Evolutionary conservation across 2,329 filamentous ascomycete genomes (phyloP).

Genomic region (Phyllosticta paracitricarpa): DNA sequence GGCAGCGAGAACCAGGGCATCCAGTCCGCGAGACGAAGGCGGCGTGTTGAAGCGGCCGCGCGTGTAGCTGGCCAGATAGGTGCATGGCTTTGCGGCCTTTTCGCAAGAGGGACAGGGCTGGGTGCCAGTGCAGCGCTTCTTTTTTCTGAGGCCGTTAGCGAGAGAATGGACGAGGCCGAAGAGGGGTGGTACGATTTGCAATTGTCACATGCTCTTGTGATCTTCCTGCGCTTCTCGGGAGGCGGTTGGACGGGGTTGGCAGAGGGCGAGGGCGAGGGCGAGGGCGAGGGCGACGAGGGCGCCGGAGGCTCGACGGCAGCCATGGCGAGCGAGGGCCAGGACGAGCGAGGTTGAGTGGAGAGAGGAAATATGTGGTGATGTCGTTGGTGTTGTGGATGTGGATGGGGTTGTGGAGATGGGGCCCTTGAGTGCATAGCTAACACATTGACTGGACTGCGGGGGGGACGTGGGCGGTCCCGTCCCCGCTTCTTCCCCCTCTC

Average conservation of each 20-base stretch:
- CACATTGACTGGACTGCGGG: too few species aligned
- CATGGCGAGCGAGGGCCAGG: neutral
- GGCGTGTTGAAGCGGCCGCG: conserved; percentile 9
- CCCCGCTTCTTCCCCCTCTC: too few species aligned
- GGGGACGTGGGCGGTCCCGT: too few species aligned
- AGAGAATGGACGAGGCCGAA: neutral
- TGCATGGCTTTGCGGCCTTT: conserved; percentile 8
- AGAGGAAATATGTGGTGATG: too few species aligned
- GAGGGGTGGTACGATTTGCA: conserved; percentile 4
- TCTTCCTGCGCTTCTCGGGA: conserved; percentile 10
- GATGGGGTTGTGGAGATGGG: neutral
- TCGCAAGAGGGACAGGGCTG: conserved; percentile 9
- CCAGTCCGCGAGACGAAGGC: conserved; percentile 8
- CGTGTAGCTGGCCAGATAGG: conserved; percentile 9
- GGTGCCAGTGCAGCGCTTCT: conserved; percentile 10
- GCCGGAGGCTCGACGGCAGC: neutral
- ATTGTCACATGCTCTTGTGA: conserved; percentile 8
- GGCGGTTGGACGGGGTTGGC: neutral
- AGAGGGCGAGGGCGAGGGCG: neutral
- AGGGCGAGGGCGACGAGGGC: neutral
- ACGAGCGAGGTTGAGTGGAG: neutral
- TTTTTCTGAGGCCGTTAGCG: neutral
- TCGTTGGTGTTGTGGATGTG: neutral
- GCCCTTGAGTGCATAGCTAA: too few species aligned
- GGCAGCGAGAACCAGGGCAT: conserved; percentile 7